Evolutionary conservation across 148 eudicot genomes (phyloP).

Genomic region (Camellia lanceoleosa): DNA sequence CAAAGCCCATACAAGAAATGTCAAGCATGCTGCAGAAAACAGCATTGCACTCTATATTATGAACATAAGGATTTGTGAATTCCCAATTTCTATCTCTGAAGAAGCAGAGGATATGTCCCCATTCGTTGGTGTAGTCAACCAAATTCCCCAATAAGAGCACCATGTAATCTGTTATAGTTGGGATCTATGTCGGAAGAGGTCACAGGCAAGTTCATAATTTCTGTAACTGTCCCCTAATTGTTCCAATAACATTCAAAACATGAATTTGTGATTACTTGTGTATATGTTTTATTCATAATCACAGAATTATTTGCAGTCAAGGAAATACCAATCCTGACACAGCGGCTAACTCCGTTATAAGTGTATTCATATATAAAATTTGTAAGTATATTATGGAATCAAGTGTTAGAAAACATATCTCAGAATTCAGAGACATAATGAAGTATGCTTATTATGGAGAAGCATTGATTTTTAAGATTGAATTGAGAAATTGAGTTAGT

Average conservation of each 20-base stretch:
- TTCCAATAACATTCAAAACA: not conserved
- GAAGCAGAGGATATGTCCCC: not conserved
- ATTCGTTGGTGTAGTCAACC: not conserved
- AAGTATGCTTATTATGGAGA: not conserved
- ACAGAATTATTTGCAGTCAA: not conserved
- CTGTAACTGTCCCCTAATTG: not conserved
- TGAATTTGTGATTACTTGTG: not conserved
- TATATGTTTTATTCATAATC: not conserved
- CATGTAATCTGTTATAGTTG: not conserved
- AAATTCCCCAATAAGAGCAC: not conserved
- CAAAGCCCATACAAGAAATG: not conserved
- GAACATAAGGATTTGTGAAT: not conserved
- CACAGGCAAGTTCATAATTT: not conserved
- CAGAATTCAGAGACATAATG: not conserved
- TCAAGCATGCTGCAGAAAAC: not conserved
- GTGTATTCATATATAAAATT: not conserved
- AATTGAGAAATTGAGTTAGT: not conserved
- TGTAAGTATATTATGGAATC: not conserved
- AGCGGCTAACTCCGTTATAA: not conserved
- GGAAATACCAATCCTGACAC: not conserved
- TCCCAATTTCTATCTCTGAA: not conserved
- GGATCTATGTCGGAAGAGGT: not conserved
- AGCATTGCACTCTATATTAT: not conserved
- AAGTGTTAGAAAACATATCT: not conserved
- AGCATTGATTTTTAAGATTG: not conserved